phyloP scores from a whole-genome alignment of 164 flowering plant species.

The Annona squamosa region DNA sequence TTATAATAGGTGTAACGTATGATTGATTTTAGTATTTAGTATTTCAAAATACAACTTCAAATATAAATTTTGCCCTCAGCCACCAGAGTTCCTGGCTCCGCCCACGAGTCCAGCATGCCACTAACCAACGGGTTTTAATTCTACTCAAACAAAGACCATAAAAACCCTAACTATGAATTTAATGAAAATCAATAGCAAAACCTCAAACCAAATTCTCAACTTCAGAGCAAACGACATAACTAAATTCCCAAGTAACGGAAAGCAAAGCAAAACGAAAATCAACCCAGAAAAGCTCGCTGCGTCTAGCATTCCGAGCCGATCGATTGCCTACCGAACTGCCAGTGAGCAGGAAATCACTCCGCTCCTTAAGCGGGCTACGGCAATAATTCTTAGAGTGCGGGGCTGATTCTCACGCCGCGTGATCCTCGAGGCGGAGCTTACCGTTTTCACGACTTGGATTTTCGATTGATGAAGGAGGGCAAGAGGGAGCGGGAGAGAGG shows the following conservation, averaged over 20 bases:
- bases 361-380: not conserved
- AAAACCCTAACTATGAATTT: not conserved
- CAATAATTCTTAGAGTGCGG: not conserved
- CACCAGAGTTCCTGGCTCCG: too few species aligned
- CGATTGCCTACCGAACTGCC: not conserved
- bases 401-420: not conserved
- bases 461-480: not conserved
- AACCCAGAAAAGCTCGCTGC: not conserved
- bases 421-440: not conserved
- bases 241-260: not conserved
- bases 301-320: not conserved
- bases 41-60: too few species aligned
- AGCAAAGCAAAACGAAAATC: too few species aligned
- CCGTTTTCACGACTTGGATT: not conserved
- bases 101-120: too few species aligned
- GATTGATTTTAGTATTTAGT: too few species aligned
- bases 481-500: not conserved
- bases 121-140: not conserved
- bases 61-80: too few species aligned
- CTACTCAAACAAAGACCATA: not conserved
- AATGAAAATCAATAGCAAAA: not conserved
- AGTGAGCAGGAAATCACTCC: not conserved
- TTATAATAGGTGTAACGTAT: too few species aligned
- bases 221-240: not conserved
- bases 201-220: not conserved